Evolutionary conservation across 78 protist genomes (phyloP).

Genomic region (Dictyostelium intermedium): DNA sequence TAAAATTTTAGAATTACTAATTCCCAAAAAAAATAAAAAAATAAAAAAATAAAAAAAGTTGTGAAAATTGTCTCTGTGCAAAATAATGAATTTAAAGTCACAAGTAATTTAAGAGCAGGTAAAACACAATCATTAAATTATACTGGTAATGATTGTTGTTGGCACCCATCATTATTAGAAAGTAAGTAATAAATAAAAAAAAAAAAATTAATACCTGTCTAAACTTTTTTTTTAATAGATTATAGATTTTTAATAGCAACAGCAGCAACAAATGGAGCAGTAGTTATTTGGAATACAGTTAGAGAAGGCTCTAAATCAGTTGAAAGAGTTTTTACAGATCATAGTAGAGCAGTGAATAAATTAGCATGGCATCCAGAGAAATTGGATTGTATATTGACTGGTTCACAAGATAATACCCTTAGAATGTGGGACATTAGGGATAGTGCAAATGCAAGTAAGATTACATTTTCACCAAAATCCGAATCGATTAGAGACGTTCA

Average conservation of each 20-base stretch:
- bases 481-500: conserved; percentile 84
- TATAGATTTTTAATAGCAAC: conserved; percentile 82
- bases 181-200: conserved; percentile 21
- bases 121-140: conserved; percentile 74
- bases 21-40: background rate
- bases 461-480: conserved; percentile 59
- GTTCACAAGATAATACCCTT: conserved; percentile 76
- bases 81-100: conserved; percentile 15
- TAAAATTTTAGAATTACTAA: background rate
- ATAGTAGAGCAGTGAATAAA: conserved; percentile 77
- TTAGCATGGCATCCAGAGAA: conserved; percentile 66
- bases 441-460: conserved; percentile 28
- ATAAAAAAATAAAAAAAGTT: background rate
- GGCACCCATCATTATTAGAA: conserved; percentile 67
- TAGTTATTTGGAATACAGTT: conserved; percentile 82
- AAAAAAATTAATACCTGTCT: too few species aligned
- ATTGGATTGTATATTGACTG: conserved; percentile 47
- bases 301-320: conserved; percentile 52
- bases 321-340: conserved; percentile 66
- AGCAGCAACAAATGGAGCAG: conserved; percentile 89
- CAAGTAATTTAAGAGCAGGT: conserved; percentile 55
- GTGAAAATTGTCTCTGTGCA: conserved; percentile 58
- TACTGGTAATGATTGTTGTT: conserved; percentile 80
- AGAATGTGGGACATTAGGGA: conserved; percentile 75
- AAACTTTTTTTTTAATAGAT: too few species aligned